Base-by-base conservation (phyloP, 306 rosid species). In the Clitoria ternatea region DNA sequence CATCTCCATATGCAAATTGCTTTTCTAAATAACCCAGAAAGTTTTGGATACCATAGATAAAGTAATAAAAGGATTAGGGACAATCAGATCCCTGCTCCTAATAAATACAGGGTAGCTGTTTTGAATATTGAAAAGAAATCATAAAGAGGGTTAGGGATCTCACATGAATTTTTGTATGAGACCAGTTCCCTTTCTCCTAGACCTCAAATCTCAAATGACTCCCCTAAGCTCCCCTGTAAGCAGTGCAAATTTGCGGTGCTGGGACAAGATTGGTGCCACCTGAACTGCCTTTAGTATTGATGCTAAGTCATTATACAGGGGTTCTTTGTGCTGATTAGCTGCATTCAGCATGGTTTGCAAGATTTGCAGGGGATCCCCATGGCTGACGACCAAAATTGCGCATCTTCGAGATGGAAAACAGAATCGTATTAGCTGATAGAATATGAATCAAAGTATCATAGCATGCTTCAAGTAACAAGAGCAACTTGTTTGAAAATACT, bases 291-390 rank as follows among this genome's bases (percentile, higher is more conserved):
- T 59, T 45, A 89, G 29, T 45, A 32, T 76, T 57, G 96, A 85
- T 33, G 52, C 78, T 39, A 85, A 45, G 61, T 84, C 88, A 39
- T 19, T 12, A 15, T 32, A 2, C 39, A 60, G 17, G 23, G 78
- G 62, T 67, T 74, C 87, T 48, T 61, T 59, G 7, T 70, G 70
- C 66, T 87, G 75, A 43, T 82, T 85, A 56, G 83, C 88, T 2
- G 84, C 91, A 78, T 72, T 76, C 56, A 85, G 43, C 18, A 93
- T 61, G 50, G 98, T 74, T 74, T 84, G 97, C 75, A 93, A 79
- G 75, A 93, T 87, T 81, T 93, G 98, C 43, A 90, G 85, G 55
- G 96, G 82, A 79, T 90, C 92, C 6, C 97, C 96, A 53, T 93
- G 98, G 86, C 98, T 84, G 32, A 90, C 92, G 33, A 94, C 85